Evolutionary conservation across 768 basidiomycete species (phyloP), one percentile per base, ranked within the genome.

Genomic region (Hygrophorus russula): DNA sequence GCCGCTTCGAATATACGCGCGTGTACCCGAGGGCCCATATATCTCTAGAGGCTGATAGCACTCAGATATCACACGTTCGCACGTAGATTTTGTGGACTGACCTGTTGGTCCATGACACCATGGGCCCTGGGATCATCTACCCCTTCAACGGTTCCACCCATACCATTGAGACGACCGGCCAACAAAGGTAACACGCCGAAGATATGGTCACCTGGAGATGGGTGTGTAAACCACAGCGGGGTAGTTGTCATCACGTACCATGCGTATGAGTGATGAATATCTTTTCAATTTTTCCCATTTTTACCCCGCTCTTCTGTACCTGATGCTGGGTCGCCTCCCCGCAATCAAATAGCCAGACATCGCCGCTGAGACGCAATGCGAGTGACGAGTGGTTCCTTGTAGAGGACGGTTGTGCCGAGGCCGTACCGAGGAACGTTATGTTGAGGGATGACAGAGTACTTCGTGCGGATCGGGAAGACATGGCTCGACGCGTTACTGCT

Each of bases 231-330:
- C 45, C 6, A 46, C 42, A 30, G 14, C 42, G 14, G 34, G 36
- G 2, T 30, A 15, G 14, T 19, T 29, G 34, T 29, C 24, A 18
- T 20, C 32, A 53, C 65, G 28, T 44, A 86, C 89, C 88, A 62
- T 92, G 90, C 0, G 83, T 83, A 61, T 93, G 90, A 1, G 90
- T 91, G 47, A 92, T 78, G 57, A 91, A 90, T 19, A 93, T 75
- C 59, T 88, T 89, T 46, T 74, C 70, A 38, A 91, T 80, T 54
- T 60, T 80, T 24, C 85, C 80, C 78, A 87, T 82, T 59, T 77
- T 83, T n/a, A 91, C 68, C 1, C 44, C 51, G 48, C 81, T 83
- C 56, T 71, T 76, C 59, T 87, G 83, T 3, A 89, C 51, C 51
- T 78, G 85, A 53, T 82, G 75, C 52, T 88, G 86, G 2, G 86